phyloP scores from a whole-genome alignment of 345 rosid species.

The Citrus medica region DNA sequence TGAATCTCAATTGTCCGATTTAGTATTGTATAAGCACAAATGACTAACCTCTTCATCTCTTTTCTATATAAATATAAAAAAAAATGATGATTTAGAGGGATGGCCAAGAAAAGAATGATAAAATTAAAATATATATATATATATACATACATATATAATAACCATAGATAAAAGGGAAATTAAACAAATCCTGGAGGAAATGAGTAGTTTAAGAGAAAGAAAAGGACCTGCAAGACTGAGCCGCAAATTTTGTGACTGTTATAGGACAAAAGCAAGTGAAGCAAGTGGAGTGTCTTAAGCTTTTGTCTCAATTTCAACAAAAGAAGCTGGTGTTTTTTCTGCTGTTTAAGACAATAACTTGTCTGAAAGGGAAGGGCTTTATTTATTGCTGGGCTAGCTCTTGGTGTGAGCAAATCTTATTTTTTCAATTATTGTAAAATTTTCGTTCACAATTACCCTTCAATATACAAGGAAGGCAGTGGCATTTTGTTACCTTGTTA shows the following conservation, averaged over 20 bases:
- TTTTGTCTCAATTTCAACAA: not conserved
- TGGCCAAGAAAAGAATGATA: not conserved
- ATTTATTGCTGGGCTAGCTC: not conserved
- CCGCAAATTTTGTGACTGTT: not conserved
- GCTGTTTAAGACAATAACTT: not conserved
- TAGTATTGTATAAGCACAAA: not conserved
- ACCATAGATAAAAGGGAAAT: not conserved
- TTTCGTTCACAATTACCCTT: not conserved
- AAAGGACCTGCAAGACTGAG: slow-evolving; percentile 3
- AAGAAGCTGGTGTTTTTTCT: not conserved
- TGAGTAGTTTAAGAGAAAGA: not conserved
- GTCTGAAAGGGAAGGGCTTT: not conserved
- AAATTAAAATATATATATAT: not conserved
- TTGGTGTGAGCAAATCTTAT: not conserved
- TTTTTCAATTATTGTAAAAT: not conserved
- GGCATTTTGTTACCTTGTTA: not conserved
- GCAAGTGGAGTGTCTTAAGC: too few relatives aligned
- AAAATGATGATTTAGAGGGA: not conserved
- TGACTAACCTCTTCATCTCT: not conserved
- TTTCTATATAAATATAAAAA: too few relatives aligned
- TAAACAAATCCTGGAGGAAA: not conserved
- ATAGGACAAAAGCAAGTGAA: not conserved
- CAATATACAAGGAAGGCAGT: not conserved
- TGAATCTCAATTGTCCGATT: slow-evolving; percentile 3
- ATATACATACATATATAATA: not conserved